These are phyloP conservation scores for Phytophthora sp. DNA, from an alignment of 352 stramenopile species.

Conservation along the genomic window DNA sequence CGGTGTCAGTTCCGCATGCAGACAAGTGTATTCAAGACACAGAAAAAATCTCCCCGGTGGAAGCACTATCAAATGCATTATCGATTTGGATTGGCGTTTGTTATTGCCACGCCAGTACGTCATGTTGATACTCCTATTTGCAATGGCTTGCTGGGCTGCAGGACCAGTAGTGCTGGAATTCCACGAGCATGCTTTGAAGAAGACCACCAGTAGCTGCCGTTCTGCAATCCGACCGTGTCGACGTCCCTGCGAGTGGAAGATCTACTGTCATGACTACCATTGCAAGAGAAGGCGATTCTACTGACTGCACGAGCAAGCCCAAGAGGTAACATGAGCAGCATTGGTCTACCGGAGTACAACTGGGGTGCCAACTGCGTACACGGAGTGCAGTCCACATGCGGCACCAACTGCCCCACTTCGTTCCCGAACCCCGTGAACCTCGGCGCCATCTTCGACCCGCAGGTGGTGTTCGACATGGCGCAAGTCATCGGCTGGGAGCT, in stretches of 20 bases:
- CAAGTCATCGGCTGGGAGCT: slow-evolving; percentile 88
- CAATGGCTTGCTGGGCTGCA: neutral
- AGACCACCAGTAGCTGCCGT: slow-evolving; percentile 30
- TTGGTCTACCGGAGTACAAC: slow-evolving; percentile 91
- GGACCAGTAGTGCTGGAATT: slow-evolving; percentile 20
- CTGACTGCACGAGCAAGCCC: slow-evolving; percentile 76
- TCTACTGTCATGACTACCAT: slow-evolving; percentile 69
- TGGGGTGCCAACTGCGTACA: slow-evolving; percentile 95
- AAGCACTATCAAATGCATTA: no score
- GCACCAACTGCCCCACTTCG: slow-evolving; percentile 79
- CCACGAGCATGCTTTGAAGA: slow-evolving; percentile 44
- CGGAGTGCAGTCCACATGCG: slow-evolving; percentile 88
- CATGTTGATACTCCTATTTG: neutral
- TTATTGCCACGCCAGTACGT: no score
- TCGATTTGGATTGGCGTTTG: neutral
- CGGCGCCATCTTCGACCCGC: slow-evolving; percentile 87
- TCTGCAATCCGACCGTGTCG: slow-evolving; percentile 53
- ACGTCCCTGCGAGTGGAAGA: slow-evolving; percentile 73
- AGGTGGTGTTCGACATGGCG: slow-evolving; percentile 83
- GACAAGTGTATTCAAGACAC: no score
- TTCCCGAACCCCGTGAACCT: slow-evolving; percentile 93
- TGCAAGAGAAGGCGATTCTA: slow-evolving; percentile 75
- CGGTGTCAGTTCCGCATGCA: no score
- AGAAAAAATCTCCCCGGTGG: no score
- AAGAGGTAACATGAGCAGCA: slow-evolving; percentile 71